Percentiles rank a stretch among this genome's conserved stretches.
Conservation (phyloP, 2,329 filamentous ascomycete species). For the Fusarium burgessii region DNA sequence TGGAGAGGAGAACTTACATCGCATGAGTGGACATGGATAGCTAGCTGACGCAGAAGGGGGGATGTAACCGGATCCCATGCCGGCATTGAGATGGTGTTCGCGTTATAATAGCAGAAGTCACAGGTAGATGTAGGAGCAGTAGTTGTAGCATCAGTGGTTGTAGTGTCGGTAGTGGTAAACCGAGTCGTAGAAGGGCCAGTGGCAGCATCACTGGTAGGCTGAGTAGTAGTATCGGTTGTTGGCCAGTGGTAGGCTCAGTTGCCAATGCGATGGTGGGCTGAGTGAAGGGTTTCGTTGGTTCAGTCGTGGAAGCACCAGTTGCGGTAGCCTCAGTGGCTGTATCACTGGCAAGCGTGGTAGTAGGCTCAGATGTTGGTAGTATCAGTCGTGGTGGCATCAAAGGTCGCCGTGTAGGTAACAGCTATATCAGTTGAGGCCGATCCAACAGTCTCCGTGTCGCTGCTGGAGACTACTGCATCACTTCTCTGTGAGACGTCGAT, state of each 20-base stretch:
- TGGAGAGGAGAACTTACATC: neutral
- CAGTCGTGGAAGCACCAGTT: neutral
- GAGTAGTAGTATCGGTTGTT: neutral
- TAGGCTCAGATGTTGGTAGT: neutral
- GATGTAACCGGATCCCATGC: neutral
- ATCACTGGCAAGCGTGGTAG: neutral
- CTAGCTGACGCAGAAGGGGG: neutral
- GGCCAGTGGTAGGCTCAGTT: neutral
- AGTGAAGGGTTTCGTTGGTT: neutral
- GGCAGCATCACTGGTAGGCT: neutral
- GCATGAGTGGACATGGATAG: neutral
- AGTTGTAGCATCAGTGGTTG: neutral
- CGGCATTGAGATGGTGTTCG: neutral
- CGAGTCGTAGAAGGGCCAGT: neutral
- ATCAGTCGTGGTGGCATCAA: neutral
- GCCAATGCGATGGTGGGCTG: neutral
- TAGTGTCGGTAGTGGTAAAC: neutral
- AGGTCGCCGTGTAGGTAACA: neutral
- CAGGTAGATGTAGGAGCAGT: neutral
- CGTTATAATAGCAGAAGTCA: neutral
- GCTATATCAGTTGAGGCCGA: neutral
- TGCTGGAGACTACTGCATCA: neutral
- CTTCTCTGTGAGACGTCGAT: neutral
- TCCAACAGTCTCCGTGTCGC: neutral
- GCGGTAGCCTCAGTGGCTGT: neutral